phyloP scores from a whole-genome alignment of 208 protist genomes.

The Acanthamoeba sp. region DNA sequence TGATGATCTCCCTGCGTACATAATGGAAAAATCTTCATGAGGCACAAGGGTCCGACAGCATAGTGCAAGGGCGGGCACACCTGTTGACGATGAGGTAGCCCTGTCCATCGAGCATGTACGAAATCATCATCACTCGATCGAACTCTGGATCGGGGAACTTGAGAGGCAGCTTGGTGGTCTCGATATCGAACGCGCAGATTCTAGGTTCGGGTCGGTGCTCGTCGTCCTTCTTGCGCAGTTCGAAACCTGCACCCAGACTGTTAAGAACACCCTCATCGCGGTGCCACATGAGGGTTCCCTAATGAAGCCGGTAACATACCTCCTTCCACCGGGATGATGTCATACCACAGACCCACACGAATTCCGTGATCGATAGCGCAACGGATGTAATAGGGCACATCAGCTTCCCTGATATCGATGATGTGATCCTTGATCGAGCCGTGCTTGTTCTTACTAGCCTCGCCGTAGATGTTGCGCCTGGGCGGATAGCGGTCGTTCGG shows the following conservation, averaged over 20 bases:
- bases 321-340: conserved; percentile 84
- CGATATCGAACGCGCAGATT: conserved; percentile 99
- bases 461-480: conserved; percentile 88
- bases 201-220: conserved; percentile 93
- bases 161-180: conserved; percentile 99
- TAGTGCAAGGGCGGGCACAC: not conserved
- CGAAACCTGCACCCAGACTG: not conserved
- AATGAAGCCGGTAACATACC: conserved; percentile 73
- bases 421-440: conserved; percentile 93
- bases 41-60: too few species aligned
- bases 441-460: conserved; percentile 82
- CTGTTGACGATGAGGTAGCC: conserved; percentile 99
- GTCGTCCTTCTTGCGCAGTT: conserved; percentile 87
- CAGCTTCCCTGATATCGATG: conserved; percentile 98
- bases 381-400: conserved; percentile 99
- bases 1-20: conserved; percentile 98
- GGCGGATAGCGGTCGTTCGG: not conserved
- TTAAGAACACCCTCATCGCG: not conserved
- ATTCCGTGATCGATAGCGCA: conserved; percentile 97
- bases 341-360: conserved; percentile 98
- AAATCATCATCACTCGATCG: conserved; percentile 99
- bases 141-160: conserved; percentile 98
- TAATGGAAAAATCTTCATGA: not conserved
- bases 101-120: conserved; percentile 99
- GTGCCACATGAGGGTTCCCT: conserved; percentile 49